Conservation (phyloP, 768 basidiomycete genomes). For the Pisolithus albus region DNA sequence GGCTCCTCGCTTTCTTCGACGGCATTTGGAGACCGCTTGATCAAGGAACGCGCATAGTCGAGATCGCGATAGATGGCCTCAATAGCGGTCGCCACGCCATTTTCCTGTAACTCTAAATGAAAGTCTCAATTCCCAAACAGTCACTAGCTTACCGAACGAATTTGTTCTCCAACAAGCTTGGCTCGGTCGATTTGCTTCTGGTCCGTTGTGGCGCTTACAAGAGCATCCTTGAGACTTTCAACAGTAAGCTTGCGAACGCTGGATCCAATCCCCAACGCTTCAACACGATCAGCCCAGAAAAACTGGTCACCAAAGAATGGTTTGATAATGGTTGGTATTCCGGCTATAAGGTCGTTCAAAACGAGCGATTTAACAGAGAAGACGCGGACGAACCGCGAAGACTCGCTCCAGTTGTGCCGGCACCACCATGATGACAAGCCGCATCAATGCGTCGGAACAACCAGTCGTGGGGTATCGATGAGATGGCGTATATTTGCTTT, state of each 20-base stretch:
- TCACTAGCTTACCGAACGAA: slow-evolving; percentile 55
- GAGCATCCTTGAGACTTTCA: slow-evolving; percentile 68
- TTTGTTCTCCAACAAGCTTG: slow-evolving; percentile 76
- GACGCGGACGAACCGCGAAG: slow-evolving; percentile 59
- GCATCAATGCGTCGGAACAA: slow-evolving; percentile 89
- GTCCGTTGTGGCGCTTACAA: slow-evolving; percentile 79
- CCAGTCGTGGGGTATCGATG: slow-evolving; percentile 94
- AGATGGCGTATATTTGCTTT: slow-evolving; percentile 73
- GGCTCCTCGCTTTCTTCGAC: slow-evolving; percentile 18
- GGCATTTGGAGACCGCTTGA: slow-evolving; percentile 47
- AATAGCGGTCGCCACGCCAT: slow-evolving; percentile 89
- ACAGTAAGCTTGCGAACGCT: slow-evolving; percentile 85
- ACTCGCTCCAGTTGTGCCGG: slow-evolving; percentile 94
- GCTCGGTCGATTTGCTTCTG: slow-evolving; percentile 85
- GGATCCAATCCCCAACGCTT: slow-evolving; percentile 87
- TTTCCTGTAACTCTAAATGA: slow-evolving; percentile 52
- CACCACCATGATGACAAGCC: slow-evolving; percentile 97
- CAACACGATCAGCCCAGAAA: slow-evolving; percentile 98
- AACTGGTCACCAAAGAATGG: slow-evolving; percentile 99
- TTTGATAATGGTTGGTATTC: slow-evolving; percentile 90
- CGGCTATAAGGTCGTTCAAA: slow-evolving; percentile 42
- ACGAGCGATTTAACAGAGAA: not conserved
- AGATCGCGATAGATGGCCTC: slow-evolving; percentile 95
- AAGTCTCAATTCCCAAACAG: not conserved
- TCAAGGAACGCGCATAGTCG: slow-evolving; percentile 85